Conservation (phyloP, 352 stramenopile genomes). For the Pythium apleroticum region DNA sequence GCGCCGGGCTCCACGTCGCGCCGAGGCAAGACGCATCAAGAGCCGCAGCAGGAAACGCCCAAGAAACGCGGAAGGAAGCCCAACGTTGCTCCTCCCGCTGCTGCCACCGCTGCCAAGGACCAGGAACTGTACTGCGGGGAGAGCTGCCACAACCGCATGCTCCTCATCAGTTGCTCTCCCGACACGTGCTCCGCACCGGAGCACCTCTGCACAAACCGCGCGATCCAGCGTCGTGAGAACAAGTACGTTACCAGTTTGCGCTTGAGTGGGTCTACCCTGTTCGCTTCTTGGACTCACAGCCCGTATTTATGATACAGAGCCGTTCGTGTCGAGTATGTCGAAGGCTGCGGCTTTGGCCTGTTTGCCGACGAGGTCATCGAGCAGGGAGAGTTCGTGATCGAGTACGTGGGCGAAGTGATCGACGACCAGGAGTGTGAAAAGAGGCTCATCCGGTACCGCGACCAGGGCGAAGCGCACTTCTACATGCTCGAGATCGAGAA, state of each 20-base stretch:
- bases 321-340: slow-evolving; percentile 62
- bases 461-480: slow-evolving; percentile 69
- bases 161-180: slow-evolving; percentile 80
- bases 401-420: slow-evolving; percentile 94
- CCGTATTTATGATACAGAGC: not conserved
- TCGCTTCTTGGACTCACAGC: not conserved
- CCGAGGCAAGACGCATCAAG: slow-evolving; percentile 17
- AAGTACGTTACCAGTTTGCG: slow-evolving; percentile 44
- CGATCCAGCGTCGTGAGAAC: slow-evolving; percentile 62
- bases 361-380: slow-evolving; percentile 76
- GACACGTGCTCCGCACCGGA: slow-evolving; percentile 77
- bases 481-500: slow-evolving; percentile 90
- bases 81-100: not conserved
- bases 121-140: slow-evolving; percentile 53
- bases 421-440: slow-evolving; percentile 81
- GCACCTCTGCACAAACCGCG: slow-evolving; percentile 69
- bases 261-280: not conserved
- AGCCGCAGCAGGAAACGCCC: not conserved
- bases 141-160: slow-evolving; percentile 80
- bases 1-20: slow-evolving; percentile 35
- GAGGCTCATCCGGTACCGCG: slow-evolving; percentile 49
- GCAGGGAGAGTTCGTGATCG: slow-evolving; percentile 89
- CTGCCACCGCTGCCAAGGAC: not conserved
- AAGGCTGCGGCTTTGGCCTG: slow-evolving; percentile 90
- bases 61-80: slow-evolving; percentile 12